Evolutionary conservation across 345 rosid genomes (phyloP).

Genomic region (Carallia brachiata): DNA sequence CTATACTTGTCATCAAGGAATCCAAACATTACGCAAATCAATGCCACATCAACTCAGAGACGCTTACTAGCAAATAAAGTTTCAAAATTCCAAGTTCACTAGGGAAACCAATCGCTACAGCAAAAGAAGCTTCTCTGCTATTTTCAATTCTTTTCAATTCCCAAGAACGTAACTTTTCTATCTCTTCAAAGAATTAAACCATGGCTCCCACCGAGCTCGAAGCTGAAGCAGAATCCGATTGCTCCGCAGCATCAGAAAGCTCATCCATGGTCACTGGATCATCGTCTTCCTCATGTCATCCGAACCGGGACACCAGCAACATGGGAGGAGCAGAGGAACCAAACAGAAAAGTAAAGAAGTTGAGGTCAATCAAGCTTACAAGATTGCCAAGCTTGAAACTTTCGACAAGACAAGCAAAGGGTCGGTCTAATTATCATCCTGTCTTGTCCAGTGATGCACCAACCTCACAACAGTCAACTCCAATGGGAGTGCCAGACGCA

Average conservation of each 20-base stretch:
- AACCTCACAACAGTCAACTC: slow-evolving; percentile 34
- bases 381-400: slow-evolving; percentile 41
- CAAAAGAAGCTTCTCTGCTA: neutral
- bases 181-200: neutral
- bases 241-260: neutral
- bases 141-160: neutral
- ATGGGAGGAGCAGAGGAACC: slow-evolving; percentile 16
- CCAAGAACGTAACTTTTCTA: neutral
- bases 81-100: neutral
- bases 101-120: neutral
- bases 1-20: neutral
- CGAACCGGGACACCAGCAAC: neutral
- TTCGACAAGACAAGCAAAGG: slow-evolving; percentile 20
- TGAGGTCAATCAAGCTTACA: slow-evolving; percentile 42
- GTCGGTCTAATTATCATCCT: slow-evolving; percentile 22
- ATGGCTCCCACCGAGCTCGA: slow-evolving; percentile 9
- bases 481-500: slow-evolving; percentile 31
- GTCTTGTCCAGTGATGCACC: slow-evolving; percentile 36
- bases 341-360: slow-evolving; percentile 34
- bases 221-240: slow-evolving; percentile 11
- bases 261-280: neutral
- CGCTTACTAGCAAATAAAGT: neutral
- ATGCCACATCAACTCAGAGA: neutral
- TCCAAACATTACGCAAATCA: too few relatives aligned
- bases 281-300: slow-evolving; percentile 1